Evolutionary conservation across 495 filamentous ascomycete genomes (phyloP), one percentile per base, ranked within the genome.

Genomic region (Penicillium mononematosum): DNA sequence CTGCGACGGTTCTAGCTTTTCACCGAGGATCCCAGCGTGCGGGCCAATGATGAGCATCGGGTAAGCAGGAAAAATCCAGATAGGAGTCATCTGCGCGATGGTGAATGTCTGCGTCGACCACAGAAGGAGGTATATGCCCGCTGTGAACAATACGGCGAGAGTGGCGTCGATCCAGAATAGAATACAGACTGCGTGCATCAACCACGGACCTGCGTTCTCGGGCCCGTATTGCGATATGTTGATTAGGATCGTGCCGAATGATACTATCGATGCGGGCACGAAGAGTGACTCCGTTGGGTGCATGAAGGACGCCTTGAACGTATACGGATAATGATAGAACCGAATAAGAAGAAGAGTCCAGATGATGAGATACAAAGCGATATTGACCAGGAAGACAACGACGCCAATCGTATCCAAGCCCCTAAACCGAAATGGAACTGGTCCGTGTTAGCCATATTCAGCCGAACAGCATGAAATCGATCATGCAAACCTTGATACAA

Each of bases 21-120:
- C 65, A 65, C 86, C 82, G 14, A 96, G 75, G 44, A 86, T 81
- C 10, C 81, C 80, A 45, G 88, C 90, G 67, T 89, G 83, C 0
- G 90, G 89, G 8, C 88, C 91, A 5, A 88, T 81, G 0, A 96
- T 83, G 6, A 96, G 82, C 54, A 95, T 82, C 0, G 91, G 91
- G 60, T 96, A 96, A 1, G 89, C 90, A 0, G 91, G 91, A 58
- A 96, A 96, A 34, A 96, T 91, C 91, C 90, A 96, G 45, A 93
- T 84, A 0, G 91, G 91, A 0, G 91, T 96, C 91, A 96, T 96
- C 34, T 86, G 84, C 19, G 85, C 84, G 34, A 96, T 90, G 2
- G 90, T 91, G 62, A 92, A 93, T 22, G 86, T 83, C 60, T 84
- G 81, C 1, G 85, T 87, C 27, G 83, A 86, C 85, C 85, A 88